Percentiles rank a stretch among this genome's conserved stretches.
phyloP scores from a whole-genome alignment of 225 moss, liverwort and hornwort species.

The Sphagnum tenellum region DNA sequence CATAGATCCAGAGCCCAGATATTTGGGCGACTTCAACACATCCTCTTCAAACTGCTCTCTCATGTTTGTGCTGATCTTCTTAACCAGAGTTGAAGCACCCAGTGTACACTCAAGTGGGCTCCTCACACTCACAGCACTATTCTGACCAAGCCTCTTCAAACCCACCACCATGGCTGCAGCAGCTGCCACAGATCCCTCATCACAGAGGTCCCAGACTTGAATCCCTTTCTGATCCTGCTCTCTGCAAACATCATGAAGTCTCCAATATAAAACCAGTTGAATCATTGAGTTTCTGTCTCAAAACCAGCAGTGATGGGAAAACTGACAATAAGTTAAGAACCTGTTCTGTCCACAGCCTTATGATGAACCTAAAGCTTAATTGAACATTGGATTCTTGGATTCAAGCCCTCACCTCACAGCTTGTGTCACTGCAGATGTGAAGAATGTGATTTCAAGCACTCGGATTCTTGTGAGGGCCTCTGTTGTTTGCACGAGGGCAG shows the following conservation, averaged over 20 bases:
- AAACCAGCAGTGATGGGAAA: too few relatives aligned
- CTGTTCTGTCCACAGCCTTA: too few relatives aligned
- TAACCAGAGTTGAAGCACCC: conserved; percentile 7
- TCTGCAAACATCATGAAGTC: conserved; percentile 17
- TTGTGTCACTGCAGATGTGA: conserved; percentile 41
- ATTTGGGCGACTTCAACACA: conserved; percentile 18
- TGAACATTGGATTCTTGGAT: too few relatives aligned
- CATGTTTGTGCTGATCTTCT: conserved; percentile 28
- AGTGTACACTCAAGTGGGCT: conserved; percentile 8
- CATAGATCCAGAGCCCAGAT: conserved; percentile 22
- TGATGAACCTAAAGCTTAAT: too few relatives aligned
- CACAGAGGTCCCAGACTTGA: conserved; percentile 80
- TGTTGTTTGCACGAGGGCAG: conserved; percentile 35
- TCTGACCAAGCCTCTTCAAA: conserved; percentile 28
- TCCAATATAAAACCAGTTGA: too few relatives aligned
- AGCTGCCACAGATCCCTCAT: conserved; percentile 55
- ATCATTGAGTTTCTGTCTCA: too few relatives aligned
- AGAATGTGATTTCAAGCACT: conserved; percentile 84
- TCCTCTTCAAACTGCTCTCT: conserved; percentile 37
- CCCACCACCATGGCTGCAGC: conserved; percentile 51
- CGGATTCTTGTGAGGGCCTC: conserved; percentile 51
- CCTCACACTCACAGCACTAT: conserved; percentile 15
- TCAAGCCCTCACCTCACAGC: conserved; percentile 44
- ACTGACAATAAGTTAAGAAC: too few relatives aligned
- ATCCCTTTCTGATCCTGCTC: conserved; percentile 34